Evolutionary conservation across 106 monocot genomes (phyloP).

Genomic region (Platanthera zijinensis): DNA sequence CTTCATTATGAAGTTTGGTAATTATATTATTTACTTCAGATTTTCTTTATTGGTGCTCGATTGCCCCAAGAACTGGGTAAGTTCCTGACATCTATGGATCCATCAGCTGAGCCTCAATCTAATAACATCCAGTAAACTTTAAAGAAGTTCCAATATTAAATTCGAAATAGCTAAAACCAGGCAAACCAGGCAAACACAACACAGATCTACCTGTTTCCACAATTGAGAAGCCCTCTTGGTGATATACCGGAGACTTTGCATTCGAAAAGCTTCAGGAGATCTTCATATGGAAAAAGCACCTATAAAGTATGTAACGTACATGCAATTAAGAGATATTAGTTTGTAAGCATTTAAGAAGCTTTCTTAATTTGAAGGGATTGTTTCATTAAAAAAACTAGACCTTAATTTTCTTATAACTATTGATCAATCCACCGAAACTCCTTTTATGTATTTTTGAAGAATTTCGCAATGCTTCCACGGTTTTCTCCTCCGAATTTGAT

Average conservation of each 20-base stretch:
- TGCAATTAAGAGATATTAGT: not conserved
- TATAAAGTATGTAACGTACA: not conserved
- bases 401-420: conserved; percentile 16
- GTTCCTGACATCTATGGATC: too few species aligned
- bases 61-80: too few species aligned
- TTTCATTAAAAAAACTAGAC: conserved; percentile 1
- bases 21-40: too few species aligned
- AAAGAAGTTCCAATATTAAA: too few species aligned
- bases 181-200: not conserved
- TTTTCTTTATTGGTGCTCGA: too few species aligned
- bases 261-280: conserved; percentile 83
- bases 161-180: too few species aligned
- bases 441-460: conserved; percentile 14
- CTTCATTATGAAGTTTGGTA: too few species aligned
- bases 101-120: too few species aligned
- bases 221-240: conserved; percentile 90
- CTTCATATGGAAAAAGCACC: conserved; percentile 34
- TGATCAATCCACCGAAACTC: conserved; percentile 8
- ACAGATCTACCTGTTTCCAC: conserved; percentile 78
- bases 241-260: conserved; percentile 55
- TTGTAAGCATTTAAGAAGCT: not conserved
- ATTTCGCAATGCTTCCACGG: not conserved
- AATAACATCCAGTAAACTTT: too few species aligned
- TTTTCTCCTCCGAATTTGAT: not conserved
- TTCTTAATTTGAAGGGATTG: not conserved